phyloP scores from a whole-genome alignment of 306 rosid species.

The Mucuna pruriens region DNA sequence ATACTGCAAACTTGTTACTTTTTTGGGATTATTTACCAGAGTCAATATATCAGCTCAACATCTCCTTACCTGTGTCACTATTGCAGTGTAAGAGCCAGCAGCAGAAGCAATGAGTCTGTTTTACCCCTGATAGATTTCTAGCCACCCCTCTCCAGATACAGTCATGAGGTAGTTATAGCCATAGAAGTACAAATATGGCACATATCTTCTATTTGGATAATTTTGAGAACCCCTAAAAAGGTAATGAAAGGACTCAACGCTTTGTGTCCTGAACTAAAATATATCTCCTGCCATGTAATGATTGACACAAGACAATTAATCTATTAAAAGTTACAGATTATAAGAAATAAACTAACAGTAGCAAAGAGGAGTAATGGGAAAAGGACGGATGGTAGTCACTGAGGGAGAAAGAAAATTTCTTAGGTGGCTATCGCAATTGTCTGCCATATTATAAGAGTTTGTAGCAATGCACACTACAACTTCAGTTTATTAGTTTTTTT shows the following conservation, averaged over 20 bases:
- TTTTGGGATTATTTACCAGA: conserved; percentile 16
- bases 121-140: conserved; percentile 14
- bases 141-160: neutral
- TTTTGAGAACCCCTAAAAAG: neutral
- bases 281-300: conserved; percentile 1
- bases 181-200: conserved; percentile 2
- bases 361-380: neutral
- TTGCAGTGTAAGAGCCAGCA: conserved; percentile 1
- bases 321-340: neutral
- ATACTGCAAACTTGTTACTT: neutral
- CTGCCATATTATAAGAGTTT: neutral
- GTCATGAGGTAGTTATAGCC: conserved; percentile 5
- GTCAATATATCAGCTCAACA: conserved; percentile 2
- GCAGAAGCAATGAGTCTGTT: neutral
- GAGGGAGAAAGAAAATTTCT: neutral
- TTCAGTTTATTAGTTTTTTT: neutral
- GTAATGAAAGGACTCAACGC: neutral
- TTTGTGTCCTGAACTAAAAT: neutral
- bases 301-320: neutral
- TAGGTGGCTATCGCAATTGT: neutral
- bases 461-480: conserved; percentile 8
- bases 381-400: neutral
- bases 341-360: neutral
- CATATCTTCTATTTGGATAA: neutral
- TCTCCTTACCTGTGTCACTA: neutral